Percentiles rank a stretch among this genome's conserved stretches.
Evolutionary conservation across 768 basidiomycete species (phyloP).

Genomic region (Termitomyces sp.): DNA sequence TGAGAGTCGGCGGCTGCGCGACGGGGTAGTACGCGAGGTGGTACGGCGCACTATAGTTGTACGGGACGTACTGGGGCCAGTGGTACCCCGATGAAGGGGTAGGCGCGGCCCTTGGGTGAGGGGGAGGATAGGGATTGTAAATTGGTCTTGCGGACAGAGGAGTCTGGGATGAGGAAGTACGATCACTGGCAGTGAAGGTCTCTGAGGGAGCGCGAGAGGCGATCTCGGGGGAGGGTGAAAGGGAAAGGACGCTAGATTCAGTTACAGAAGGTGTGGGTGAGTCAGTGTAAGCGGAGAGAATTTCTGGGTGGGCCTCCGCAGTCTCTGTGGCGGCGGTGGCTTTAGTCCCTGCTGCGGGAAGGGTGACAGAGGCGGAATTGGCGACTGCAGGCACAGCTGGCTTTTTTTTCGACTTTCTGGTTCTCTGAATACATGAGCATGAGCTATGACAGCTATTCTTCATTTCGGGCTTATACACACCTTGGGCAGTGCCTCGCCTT

Average conservation of each 20-base stretch:
- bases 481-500: slow-evolving; percentile 9
- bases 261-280: neutral
- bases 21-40: neutral
- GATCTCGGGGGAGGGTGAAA: neutral
- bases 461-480: neutral
- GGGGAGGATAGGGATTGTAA: neutral
- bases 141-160: neutral
- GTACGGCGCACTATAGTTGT: neutral
- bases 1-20: neutral
- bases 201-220: neutral
- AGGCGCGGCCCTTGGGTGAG: no score
- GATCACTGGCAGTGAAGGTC: neutral
- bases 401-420: slow-evolving; percentile 2
- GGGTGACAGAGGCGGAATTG: neutral
- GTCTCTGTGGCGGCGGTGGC: neutral
- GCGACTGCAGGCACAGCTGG: no score
- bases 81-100: neutral
- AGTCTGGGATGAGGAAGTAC: neutral
- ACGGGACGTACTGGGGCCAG: neutral
- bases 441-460: neutral
- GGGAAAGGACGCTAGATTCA: neutral
- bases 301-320: neutral
- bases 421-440: neutral
- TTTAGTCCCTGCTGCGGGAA: neutral
- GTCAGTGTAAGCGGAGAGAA: neutral